Evolutionary conservation across 352 stramenopile species (phyloP).

Genomic region (Pythium myriotylum): DNA sequence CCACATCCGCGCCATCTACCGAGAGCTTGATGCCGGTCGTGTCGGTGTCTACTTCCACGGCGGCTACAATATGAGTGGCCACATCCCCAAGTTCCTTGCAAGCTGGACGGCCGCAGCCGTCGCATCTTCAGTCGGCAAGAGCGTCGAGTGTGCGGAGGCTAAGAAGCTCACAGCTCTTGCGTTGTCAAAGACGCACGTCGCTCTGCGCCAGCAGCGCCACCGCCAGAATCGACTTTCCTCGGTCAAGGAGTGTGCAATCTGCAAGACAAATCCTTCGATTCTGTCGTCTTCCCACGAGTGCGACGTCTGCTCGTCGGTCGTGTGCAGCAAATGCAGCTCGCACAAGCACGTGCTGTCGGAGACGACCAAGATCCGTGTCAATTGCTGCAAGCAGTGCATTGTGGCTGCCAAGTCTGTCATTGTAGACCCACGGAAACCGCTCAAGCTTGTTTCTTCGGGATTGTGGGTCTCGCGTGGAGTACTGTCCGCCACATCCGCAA

Average conservation of each 20-base stretch:
- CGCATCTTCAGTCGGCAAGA: slow-evolving; percentile 29
- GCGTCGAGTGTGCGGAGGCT: slow-evolving; percentile 29
- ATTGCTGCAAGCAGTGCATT: slow-evolving; percentile 57
- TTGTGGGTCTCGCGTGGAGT: neutral
- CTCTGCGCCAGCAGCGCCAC: neutral
- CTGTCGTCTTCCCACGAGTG: slow-evolving; percentile 1
- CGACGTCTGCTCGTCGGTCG: slow-evolving; percentile 14
- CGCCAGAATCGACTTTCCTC: neutral
- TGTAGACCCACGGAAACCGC: slow-evolving; percentile 41
- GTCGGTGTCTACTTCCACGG: slow-evolving; percentile 36
- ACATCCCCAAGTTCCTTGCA: slow-evolving; percentile 21
- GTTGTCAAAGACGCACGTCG: neutral
- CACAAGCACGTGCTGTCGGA: slow-evolving; percentile 41
- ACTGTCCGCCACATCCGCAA: neutral
- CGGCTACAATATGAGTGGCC: slow-evolving; percentile 26
- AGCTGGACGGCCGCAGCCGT: slow-evolving; percentile 24
- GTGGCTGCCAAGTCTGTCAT: slow-evolving; percentile 36
- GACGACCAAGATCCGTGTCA: slow-evolving; percentile 32
- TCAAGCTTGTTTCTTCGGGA: slow-evolving; percentile 9
- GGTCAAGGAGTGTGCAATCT: slow-evolving; percentile 16
- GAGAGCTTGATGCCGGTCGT: slow-evolving; percentile 20
- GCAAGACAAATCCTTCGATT: neutral
- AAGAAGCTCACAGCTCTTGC: slow-evolving; percentile 30
- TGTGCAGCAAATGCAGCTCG: slow-evolving; percentile 52
- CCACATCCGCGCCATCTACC: slow-evolving; percentile 17